A percentile compares a stretch with the other conserved stretches of the same genome.
phyloP scores from a whole-genome alignment of 805 yeast species.

The Ogataea minuta region DNA sequence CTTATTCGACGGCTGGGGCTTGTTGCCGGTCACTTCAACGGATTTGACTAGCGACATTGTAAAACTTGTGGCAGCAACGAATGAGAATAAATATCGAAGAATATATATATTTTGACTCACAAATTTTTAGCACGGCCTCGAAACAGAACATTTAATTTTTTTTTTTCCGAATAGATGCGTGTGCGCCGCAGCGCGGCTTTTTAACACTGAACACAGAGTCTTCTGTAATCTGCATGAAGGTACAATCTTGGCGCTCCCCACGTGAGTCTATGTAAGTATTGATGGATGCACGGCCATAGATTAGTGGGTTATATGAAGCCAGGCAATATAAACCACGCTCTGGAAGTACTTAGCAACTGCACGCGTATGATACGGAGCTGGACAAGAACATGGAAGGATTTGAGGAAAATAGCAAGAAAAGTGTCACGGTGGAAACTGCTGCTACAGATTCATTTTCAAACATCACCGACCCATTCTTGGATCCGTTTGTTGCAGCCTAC shows the following conservation, averaged over 20 bases:
- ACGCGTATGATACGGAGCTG: background rate
- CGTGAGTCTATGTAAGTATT: background rate
- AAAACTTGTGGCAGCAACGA: background rate
- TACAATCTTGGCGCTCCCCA: background rate
- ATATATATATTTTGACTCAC: conserved; percentile 5
- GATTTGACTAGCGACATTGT: conserved; percentile 3
- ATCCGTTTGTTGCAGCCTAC: conserved; percentile 34
- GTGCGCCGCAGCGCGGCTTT: conserved; percentile 1
- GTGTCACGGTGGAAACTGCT: background rate
- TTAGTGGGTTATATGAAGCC: too few species aligned
- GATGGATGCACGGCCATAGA: too few species aligned
- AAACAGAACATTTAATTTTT: conserved; percentile 6
- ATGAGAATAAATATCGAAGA: background rate
- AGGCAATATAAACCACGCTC: too few species aligned
- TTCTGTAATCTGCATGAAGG: conserved; percentile 7
- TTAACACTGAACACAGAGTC: background rate
- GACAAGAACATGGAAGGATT: too few species aligned
- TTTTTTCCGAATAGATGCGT: background rate
- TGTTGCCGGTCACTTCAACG: background rate
- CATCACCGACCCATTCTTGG: conserved; percentile 23
- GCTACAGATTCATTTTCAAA: conserved; percentile 1
- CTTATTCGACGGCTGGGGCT: too few species aligned
- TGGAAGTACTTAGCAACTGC: background rate
- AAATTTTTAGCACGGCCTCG: conserved; percentile 7
- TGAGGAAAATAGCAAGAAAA: too few species aligned